Base-by-base conservation (phyloP, 345 rosid species). In the Punica granatum region DNA sequence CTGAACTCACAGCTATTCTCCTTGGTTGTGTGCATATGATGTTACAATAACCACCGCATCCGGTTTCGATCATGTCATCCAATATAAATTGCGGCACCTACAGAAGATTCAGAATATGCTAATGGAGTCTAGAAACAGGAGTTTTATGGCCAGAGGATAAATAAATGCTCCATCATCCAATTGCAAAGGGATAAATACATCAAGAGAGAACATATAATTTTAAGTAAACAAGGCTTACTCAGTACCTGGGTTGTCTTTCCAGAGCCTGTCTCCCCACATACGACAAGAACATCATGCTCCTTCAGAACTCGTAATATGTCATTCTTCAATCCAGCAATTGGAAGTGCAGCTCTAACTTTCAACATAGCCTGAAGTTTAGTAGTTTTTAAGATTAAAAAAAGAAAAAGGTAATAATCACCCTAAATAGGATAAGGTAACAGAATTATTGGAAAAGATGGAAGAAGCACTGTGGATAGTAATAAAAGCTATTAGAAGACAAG, bases 221-320 rank as follows among this genome's bases (percentile, higher is more conserved):
- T 11, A 30, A 34, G 32, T 7, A 61, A 31, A 42, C 51, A 43
- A 28, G 33, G 33, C 36, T 14, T 42, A 71, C 72, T 18, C 36
- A 41, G 44, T 54, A 90, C 96, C 98, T 90, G 98, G 26, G 96
- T 92, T 63, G 98, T 92, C 88, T 92, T 92, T 77, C 98, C 98
- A 69, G 96, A 92, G 72, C 98, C 98, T 54, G 97, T 92, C 82
- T 92, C 98, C 64, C 98, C 97, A 72, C 98, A 90, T 73, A 92
- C 86, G 63, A 90, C 93, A 61, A 92, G 85, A 65, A 90, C 89
- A 75, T 84, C 76, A 54, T 77, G 83, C 71, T 92, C 96, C 81
- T 82, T 85, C 73, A 92, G 79, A 43, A 72, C 68, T 73, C 82
- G 84, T 81, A 88, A 75, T 72, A 88, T 88, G 68, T 81, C 85